Evolutionary conservation across 2,329 filamentous ascomycete species (phyloP).

Genomic region (Neoarthrinium moseri): DNA sequence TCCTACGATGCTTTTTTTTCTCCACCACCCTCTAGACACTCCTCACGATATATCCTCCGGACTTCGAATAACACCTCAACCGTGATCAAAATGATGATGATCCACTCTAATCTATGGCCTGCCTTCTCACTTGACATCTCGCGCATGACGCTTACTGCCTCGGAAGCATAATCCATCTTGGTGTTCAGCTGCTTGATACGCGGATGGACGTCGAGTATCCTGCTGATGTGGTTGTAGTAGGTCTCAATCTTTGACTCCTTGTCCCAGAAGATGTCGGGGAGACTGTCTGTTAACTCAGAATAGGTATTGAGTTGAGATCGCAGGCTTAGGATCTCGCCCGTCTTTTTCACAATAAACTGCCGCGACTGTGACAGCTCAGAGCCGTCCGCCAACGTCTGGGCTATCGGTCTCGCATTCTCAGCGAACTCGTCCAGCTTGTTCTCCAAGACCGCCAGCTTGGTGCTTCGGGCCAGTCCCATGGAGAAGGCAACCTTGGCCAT

Average conservation of each 20-base stretch:
- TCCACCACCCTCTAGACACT: slow-evolving; percentile 1
- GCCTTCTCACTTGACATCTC: slow-evolving; percentile 91
- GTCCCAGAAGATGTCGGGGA: slow-evolving; percentile 98
- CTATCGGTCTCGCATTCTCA: slow-evolving; percentile 79
- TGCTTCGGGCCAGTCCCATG: slow-evolving; percentile 86
- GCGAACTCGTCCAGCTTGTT: slow-evolving; percentile 81
- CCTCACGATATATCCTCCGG: slow-evolving; percentile 9
- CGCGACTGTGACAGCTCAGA: slow-evolving; percentile 68
- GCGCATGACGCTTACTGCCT: slow-evolving; percentile 85
- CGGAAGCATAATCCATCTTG: slow-evolving; percentile 96
- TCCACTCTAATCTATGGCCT: slow-evolving; percentile 84
- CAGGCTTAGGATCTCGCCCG: slow-evolving; percentile 84
- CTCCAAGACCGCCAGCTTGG: slow-evolving; percentile 91
- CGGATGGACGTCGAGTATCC: slow-evolving; percentile 85
- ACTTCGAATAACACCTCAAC: slow-evolving; percentile 91
- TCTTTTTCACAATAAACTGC: slow-evolving; percentile 86
- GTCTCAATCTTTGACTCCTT: slow-evolving; percentile 88
- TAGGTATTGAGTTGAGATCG: slow-evolving; percentile 95
- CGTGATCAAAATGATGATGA: slow-evolving; percentile 90
- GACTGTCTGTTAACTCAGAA: slow-evolving; percentile 89
- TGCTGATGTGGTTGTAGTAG: slow-evolving; percentile 92
- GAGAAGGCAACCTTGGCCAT: slow-evolving; percentile 96
- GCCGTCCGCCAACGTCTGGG: slow-evolving; percentile 59
- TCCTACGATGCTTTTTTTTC: not conserved
- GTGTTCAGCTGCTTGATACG: slow-evolving; percentile 90